Evolutionary conservation across 352 stramenopile species (phyloP), one percentile per base, ranked within the genome.

Genomic region (Phytophthora litchii): DNA sequence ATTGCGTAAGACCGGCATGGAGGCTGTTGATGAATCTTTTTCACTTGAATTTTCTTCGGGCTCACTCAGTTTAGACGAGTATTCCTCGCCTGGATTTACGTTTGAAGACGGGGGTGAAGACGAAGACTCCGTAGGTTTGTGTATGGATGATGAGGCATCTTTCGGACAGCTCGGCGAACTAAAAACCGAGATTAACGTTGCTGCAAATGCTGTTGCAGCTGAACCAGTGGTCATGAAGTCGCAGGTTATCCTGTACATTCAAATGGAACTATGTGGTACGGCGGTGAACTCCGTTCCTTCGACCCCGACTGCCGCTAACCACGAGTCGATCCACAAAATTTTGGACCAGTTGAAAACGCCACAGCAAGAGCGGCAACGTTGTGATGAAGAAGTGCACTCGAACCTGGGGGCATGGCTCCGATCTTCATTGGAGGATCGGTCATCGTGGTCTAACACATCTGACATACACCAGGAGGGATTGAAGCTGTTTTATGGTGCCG

Each of bases 391-490:
- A 67, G 67, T 64, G 0, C 79, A 86, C 40, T 83, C 81, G 16
- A 94, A 83, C 13, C 29, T 94, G 3, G 75, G 74, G 16, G 70
- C 78, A 11, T 94, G 84, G 84, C 65, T 94, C 34, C 78, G 84
- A n/a, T 76, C 76, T 8, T 89, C 80, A 1, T 57, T 84, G 6
- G 71, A 89, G 37, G 59, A 80, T 16, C 73, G 80, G 12, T 59
- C 75, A n/a, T 54, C 43, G 19, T 78, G 70, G 63, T 57, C 66
- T 17, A 53, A 74, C 54, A 68, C 56, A 40, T 67, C 74, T 3
- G 50, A 63, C 8, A 84, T 73, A 52, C 82, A 94, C 50, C 59
- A 69, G 4, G 76, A 88, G 25, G 84, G 82, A 0, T 51, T 94
- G 21, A 79, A 78, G 35, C 65, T 92, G 13, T 89, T 92, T 52